A percentile compares a stretch with the other conserved stretches of the same genome.
Evolutionary conservation across 2,329 filamentous ascomycete genomes (phyloP).

Genomic region (Pseudocercospora musae): DNA sequence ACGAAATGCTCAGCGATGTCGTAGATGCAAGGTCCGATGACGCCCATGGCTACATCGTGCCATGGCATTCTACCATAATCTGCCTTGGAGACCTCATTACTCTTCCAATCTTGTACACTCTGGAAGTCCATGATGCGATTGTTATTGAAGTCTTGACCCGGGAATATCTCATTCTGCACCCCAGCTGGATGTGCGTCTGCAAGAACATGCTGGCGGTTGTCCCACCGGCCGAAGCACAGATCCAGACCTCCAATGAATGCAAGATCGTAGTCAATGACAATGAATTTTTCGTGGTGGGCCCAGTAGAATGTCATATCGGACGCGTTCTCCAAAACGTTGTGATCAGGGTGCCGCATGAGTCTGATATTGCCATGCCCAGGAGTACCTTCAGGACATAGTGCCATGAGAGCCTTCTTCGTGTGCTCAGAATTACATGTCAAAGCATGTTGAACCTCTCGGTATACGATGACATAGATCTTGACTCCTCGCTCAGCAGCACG

Average conservation of each 20-base stretch:
- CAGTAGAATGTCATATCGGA: conserved; percentile 97
- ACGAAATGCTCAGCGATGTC: conserved; percentile 96
- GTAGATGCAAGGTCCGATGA: conserved; percentile 85
- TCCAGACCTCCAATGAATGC: conserved; percentile 95
- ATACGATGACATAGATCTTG: conserved; percentile 89
- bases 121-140: conserved; percentile 96
- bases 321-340: conserved; percentile 90
- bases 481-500: conserved; percentile 86
- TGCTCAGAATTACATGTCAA: conserved; percentile 90
- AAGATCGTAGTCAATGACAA: conserved; percentile 85
- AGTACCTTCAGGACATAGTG: conserved; percentile 74
- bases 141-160: conserved; percentile 97
- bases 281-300: conserved; percentile 97
- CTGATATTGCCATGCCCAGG: conserved; percentile 85
- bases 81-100: conserved; percentile 86
- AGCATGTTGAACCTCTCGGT: conserved; percentile 67
- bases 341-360: conserved; percentile 87
- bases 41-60: conserved; percentile 91
- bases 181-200: conserved; percentile 85
- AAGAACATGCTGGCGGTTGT: conserved; percentile 77
- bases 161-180: conserved; percentile 79
- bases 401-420: conserved; percentile 80
- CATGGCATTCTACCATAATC: conserved; percentile 96
- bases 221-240: conserved; percentile 94
- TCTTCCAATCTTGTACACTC: conserved; percentile 85